Percentiles rank a stretch among this genome's conserved stretches.
Evolutionary conservation across 2,329 filamentous ascomycete species (phyloP).

Genomic region (Venturia effusa): DNA sequence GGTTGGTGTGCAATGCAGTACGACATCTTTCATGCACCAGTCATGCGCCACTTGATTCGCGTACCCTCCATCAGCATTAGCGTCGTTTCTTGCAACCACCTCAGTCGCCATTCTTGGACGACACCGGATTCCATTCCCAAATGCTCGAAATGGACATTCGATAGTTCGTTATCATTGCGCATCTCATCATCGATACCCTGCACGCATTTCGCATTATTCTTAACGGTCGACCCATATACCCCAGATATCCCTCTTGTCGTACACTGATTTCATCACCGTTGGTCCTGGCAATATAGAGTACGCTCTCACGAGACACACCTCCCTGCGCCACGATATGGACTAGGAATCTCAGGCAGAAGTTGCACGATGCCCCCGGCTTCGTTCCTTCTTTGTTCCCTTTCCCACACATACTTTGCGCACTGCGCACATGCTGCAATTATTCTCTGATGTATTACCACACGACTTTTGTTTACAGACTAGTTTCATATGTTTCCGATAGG

Average conservation of each 20-base stretch:
- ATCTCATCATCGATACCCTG: slow-evolving; percentile 1
- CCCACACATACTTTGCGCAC: not conserved
- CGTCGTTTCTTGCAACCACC: slow-evolving; percentile 7
- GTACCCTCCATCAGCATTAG: not conserved
- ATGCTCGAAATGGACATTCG: not conserved
- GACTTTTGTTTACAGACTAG: not conserved
- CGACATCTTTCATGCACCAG: not conserved
- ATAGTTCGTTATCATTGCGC: not conserved
- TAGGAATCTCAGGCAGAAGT: not conserved
- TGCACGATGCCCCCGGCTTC: not conserved
- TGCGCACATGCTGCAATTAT: not conserved
- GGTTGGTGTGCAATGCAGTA: slow-evolving; percentile 4
- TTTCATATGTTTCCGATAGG: not conserved
- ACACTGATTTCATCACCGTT: not conserved
- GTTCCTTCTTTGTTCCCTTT: not conserved
- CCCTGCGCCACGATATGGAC: not conserved
- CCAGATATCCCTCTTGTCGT: not conserved
- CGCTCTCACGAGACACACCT: slow-evolving; percentile 1
- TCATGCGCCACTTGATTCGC: slow-evolving; percentile 7
- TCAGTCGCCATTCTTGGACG: not conserved
- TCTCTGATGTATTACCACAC: slow-evolving; percentile 4
- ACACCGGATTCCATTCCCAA: not conserved
- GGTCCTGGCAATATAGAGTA: slow-evolving; percentile 2
- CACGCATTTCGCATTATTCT: not conserved
- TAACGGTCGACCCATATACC: slow-evolving; percentile 2